These are phyloP conservation scores for Botrytis tulipae DNA, from an alignment of 2,329 filamentous ascomycete genomes.

Conservation along the genomic window DNA sequence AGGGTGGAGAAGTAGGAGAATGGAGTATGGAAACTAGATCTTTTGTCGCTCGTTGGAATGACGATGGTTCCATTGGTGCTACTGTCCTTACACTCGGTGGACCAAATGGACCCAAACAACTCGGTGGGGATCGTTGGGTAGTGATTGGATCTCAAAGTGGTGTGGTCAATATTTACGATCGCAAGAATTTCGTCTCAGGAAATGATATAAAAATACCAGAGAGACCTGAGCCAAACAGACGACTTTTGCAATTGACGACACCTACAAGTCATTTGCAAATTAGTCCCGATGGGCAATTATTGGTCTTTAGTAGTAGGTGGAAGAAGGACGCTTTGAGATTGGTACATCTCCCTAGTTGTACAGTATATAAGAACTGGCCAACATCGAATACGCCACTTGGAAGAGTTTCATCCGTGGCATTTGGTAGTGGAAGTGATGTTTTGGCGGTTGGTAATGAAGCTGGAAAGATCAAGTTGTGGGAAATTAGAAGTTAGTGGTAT, in stretches of 20 bases:
- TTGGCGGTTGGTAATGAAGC: conserved; percentile 85
- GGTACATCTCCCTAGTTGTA: conserved; percentile 87
- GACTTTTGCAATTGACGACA: conserved; percentile 84
- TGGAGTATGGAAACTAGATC: conserved; percentile 69
- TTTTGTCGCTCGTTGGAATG: conserved; percentile 80
- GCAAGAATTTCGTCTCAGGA: conserved; percentile 46
- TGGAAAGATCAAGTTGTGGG: conserved; percentile 88
- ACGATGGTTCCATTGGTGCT: conserved; percentile 84
- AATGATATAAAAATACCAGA: conserved; percentile 55
- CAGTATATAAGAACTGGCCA: conserved; percentile 96
- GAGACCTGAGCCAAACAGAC: conserved; percentile 68
- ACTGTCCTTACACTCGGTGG: conserved; percentile 81
- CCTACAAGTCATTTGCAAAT: conserved; percentile 78
- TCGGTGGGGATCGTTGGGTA: conserved; percentile 85
- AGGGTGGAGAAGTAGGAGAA: conserved; percentile 86
- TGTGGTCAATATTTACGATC: conserved; percentile 92
- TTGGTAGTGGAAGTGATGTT: conserved; percentile 63
- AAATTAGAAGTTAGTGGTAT: conserved; percentile 63
- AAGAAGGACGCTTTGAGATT: conserved; percentile 86
- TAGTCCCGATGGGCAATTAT: conserved; percentile 82
- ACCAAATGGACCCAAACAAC: conserved; percentile 51
- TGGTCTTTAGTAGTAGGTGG: conserved; percentile 81
- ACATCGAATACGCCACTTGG: conserved; percentile 87
- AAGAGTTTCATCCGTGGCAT: conserved; percentile 72
- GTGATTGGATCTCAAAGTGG: conserved; percentile 83